Percentiles rank a stretch among this genome's conserved stretches.
Evolutionary conservation across 306 rosid species (phyloP).

Genomic region (Dryas octopetala): DNA sequence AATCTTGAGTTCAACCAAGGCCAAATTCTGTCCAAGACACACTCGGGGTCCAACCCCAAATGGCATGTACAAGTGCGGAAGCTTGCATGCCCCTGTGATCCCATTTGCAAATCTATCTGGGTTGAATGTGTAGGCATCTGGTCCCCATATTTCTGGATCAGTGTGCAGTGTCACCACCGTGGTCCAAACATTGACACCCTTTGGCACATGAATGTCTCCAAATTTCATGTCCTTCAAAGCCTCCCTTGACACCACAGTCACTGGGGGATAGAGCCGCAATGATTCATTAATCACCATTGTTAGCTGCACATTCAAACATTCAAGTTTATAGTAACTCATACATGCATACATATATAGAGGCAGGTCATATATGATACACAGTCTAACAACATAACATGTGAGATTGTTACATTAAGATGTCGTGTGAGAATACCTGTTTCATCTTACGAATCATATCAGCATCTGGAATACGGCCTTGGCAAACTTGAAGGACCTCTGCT

Average conservation of each 20-base stretch:
- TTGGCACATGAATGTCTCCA: conserved; percentile 20
- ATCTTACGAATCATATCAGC: conserved; percentile 41
- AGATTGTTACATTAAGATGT: too few species aligned
- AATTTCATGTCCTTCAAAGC: conserved; percentile 24
- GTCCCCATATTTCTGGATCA: conserved; percentile 30
- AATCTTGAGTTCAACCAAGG: conserved; percentile 26
- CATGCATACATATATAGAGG: background rate
- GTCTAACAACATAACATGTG: too few species aligned
- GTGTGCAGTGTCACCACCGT: conserved; percentile 14
- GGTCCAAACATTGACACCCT: conserved; percentile 24
- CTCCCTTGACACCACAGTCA: conserved; percentile 27
- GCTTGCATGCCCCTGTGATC: conserved; percentile 24
- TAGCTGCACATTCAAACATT: conserved; percentile 11
- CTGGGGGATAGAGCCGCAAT: conserved; percentile 28
- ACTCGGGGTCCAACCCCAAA: conserved; percentile 27
- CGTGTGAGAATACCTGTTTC: conserved; percentile 36
- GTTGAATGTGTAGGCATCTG: conserved; percentile 20
- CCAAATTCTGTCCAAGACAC: conserved; percentile 22
- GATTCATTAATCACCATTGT: conserved; percentile 35
- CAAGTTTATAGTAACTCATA: too few species aligned
- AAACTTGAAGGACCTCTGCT: conserved; percentile 35
- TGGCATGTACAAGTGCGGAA: conserved; percentile 32
- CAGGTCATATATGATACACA: too few species aligned
- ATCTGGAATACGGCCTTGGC: conserved; percentile 30
- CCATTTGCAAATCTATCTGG: conserved; percentile 28